These are phyloP conservation scores for Fusarium coicis DNA, from an alignment of 2,329 filamentous ascomycete genomes.

Conservation along the genomic window DNA sequence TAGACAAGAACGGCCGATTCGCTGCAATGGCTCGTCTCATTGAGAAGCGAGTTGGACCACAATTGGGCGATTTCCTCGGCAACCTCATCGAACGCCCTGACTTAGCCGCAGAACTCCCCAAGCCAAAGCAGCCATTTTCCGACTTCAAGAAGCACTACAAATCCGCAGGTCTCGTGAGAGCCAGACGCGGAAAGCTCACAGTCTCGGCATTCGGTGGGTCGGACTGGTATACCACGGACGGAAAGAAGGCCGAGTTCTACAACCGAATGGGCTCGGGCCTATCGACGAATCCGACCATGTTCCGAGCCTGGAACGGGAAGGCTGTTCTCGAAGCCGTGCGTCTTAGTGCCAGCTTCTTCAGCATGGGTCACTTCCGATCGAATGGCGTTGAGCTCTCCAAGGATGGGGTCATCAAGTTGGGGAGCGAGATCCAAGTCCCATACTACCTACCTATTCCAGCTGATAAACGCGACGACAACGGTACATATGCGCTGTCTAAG, in stretches of 20 bases:
- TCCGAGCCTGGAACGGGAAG: constrained; percentile 31
- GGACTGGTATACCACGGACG: constrained; percentile 22
- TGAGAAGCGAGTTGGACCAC: constrained; percentile 1
- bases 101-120: not conserved
- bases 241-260: constrained; percentile 26
- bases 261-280: constrained; percentile 28
- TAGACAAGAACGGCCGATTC: not conserved
- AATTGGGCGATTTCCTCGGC: constrained; percentile 6
- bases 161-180: constrained; percentile 10
- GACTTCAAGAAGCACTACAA: constrained; percentile 11
- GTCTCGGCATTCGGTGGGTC: constrained; percentile 28
- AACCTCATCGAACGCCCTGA: constrained; percentile 18
- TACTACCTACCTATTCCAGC: constrained; percentile 19
- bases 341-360: constrained; percentile 24
- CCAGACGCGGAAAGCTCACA: constrained; percentile 13
- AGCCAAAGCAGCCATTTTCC: not conserved
- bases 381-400: constrained; percentile 9
- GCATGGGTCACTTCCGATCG: constrained; percentile 29
- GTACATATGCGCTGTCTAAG: constrained; percentile 5
- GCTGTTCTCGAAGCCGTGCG: constrained; percentile 20
- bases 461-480: constrained; percentile 1
- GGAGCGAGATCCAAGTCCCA: constrained; percentile 13
- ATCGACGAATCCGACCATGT: constrained; percentile 31
- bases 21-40: constrained; percentile 17
- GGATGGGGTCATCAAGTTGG: not conserved